Base-by-base conservation (phyloP, 257 asterid species). In the Catharanthus roseus region DNA sequence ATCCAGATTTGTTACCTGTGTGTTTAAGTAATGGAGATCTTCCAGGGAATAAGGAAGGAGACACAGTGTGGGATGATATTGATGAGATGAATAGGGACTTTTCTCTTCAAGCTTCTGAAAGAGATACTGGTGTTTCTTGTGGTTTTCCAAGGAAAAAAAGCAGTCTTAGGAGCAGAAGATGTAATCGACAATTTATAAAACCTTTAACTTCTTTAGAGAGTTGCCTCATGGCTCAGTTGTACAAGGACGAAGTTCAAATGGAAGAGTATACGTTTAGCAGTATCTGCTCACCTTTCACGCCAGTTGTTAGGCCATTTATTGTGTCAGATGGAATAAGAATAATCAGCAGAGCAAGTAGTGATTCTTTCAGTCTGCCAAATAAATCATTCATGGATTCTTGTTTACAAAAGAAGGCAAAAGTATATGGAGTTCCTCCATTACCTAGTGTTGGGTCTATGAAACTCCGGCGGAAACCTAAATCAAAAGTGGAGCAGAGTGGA, bases 211-310 rank as follows among this genome's bases (percentile, higher is more conserved):
- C 96, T 74, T 83, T 93, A 65, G 91, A 93, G 80, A 89, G 97
- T 79, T 87, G 97, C 78, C 86, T 93, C 73, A 77, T 90, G 87
- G 95, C 97, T 71, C 96, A 93, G 85, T 78, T 88, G 69, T 89
- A 82, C 71, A 75, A 80, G 50, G 90, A 83, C 78, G 82, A 47
- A 62, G 78, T 78, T 61, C 79, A 79, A 68, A 71, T 72, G 75
- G 90, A 85, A 78, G 88, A 87, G 47, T 82, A 77, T 56, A 73
- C 69, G 42, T 78, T 64, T 49, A 76, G 65, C 71, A 75, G 82
- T 42, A 53, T 67, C 38, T 54, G 63, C 75, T 75, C 87, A 38
- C 67, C 78, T 11, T 50, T 57, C 61, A 74, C 82, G 68, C 87
- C 88, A 68, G 61, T 66, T 23, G 60, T 64, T 61, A 80, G 85